A percentile compares a stretch with the other conserved stretches of the same genome.
phyloP scores from a whole-genome alignment of 179 eudicot genomes.

The Monotropa hypopitys region DNA sequence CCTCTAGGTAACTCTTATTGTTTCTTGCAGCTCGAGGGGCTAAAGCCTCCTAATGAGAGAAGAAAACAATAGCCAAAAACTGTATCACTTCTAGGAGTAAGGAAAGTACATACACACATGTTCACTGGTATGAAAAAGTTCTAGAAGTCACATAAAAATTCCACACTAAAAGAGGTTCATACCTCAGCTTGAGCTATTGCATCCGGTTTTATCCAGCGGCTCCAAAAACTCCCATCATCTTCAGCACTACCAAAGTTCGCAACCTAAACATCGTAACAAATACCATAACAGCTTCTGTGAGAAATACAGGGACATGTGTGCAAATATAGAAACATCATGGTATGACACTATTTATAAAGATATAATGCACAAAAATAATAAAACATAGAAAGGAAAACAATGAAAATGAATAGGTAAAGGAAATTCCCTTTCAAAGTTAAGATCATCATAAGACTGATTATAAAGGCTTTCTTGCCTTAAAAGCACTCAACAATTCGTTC shows the following conservation, averaged over 20 bases:
- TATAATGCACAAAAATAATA: background rate
- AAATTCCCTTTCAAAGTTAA: background rate
- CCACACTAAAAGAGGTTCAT: conserved; percentile 1
- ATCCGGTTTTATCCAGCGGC: conserved; percentile 97
- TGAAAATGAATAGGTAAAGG: background rate
- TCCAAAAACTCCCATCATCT: conserved; percentile 96
- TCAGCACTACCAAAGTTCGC: conserved; percentile 90
- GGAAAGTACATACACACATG: background rate
- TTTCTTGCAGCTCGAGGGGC: conserved; percentile 95
- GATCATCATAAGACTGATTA: background rate
- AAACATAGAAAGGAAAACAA: background rate
- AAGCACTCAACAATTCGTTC: conserved; percentile 77
- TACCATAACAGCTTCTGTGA: background rate
- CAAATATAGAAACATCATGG: background rate
- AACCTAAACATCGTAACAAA: conserved; percentile 38
- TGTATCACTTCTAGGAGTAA: background rate
- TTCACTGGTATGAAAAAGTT: background rate
- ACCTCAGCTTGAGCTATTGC: conserved; percentile 89
- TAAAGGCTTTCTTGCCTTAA: conserved; percentile 45
- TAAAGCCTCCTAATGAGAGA: conserved; percentile 55
- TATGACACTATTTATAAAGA: background rate
- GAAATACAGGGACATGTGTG: background rate
- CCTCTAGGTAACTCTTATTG: conserved; percentile 77
- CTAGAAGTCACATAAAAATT: background rate
- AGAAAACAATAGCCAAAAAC: background rate